These are phyloP conservation scores for Fusarium sp. DNA, from an alignment of 2,329 filamentous ascomycete genomes.

Conservation along the genomic window DNA sequence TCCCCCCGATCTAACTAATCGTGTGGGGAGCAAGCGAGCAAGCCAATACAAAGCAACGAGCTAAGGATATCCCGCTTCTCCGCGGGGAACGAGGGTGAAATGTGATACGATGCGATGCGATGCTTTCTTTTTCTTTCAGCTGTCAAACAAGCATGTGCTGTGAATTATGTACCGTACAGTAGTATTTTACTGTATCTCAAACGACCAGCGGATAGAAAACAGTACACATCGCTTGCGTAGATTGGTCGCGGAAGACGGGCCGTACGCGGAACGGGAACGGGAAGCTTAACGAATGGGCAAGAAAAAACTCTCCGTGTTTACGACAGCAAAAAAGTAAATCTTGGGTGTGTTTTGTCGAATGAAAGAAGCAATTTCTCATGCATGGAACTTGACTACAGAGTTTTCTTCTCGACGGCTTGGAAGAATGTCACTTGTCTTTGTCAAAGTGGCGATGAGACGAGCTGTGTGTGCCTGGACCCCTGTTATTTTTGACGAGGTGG, in stretches of 20 bases:
- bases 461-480: constrained; percentile 9
- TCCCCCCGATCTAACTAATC: background rate
- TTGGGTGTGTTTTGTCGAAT: background rate
- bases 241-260: constrained; percentile 26
- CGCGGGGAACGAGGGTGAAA: background rate
- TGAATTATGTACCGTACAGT: background rate
- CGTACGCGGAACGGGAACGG: constrained; percentile 13
- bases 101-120: constrained; percentile 1
- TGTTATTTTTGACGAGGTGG: background rate
- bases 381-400: background rate
- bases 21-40: background rate
- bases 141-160: constrained; percentile 1
- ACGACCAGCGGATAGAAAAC: background rate
- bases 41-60: background rate
- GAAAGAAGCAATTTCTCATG: background rate
- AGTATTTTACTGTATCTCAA: background rate
- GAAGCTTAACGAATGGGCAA: background rate
- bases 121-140: background rate
- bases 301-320: background rate
- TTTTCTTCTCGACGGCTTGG: background rate
- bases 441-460: background rate
- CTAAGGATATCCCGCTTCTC: constrained; percentile 10
- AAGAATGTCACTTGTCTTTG: background rate
- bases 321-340: background rate
- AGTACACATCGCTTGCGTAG: background rate